Conservation (phyloP, 768 basidiomycete species). For the Lactarius hatsudake region DNA sequence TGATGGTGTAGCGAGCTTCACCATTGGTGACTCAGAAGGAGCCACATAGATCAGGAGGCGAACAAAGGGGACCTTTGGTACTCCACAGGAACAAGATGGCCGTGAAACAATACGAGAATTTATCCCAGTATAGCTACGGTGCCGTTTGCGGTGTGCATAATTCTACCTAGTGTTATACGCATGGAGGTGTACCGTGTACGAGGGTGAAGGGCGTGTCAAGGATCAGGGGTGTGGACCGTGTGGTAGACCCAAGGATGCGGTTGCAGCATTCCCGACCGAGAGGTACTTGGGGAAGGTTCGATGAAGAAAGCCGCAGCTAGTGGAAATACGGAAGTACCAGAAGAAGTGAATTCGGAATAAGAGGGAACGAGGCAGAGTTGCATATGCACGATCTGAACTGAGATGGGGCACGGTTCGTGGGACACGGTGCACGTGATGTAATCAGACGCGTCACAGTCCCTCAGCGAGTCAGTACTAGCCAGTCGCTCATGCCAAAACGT, state of each 20-base stretch:
- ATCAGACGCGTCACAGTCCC: neutral
- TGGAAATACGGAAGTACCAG: conserved; percentile 4
- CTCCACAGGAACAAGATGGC: neutral
- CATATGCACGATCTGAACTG: neutral
- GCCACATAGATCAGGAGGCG: neutral
- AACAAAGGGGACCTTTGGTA: conserved; percentile 6
- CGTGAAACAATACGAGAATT: conserved; percentile 7
- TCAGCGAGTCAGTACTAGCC: neutral
- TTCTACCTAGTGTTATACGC: conserved; percentile 3
- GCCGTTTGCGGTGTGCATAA: neutral
- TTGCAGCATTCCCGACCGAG: conserved; percentile 7
- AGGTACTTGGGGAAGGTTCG: conserved; percentile 11
- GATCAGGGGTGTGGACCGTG: conserved; percentile 6
- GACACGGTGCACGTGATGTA: conserved; percentile 15
- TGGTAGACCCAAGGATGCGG: neutral
- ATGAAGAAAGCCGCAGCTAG: neutral
- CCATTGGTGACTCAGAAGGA: neutral
- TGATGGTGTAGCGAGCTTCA: neutral
- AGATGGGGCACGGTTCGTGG: neutral
- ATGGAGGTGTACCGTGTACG: conserved; percentile 11
- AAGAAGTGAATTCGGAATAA: neutral
- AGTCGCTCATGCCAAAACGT: conserved; percentile 15
- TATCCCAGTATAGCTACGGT: conserved; percentile 11
- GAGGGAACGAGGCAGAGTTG: conserved; percentile 15
- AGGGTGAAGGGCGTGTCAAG: conserved; percentile 11